phyloP scores from a whole-genome alignment of 2,329 filamentous ascomycete species.

The Ceratocystis smalleyi region DNA sequence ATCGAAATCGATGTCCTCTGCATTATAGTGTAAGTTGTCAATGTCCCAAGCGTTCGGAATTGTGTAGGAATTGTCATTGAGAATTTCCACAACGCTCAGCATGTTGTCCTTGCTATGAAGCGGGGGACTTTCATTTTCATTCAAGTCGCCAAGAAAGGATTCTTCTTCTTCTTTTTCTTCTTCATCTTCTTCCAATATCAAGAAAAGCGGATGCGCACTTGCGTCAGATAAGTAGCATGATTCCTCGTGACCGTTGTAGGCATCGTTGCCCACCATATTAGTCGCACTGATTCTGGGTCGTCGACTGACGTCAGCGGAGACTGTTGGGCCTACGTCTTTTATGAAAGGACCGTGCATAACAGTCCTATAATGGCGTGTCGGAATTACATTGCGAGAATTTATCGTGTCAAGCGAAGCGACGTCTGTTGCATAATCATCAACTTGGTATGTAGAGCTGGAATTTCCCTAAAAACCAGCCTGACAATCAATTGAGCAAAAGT shows the following conservation, averaged over 20 bases:
- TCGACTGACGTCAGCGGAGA: not conserved
- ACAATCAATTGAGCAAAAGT: not conserved
- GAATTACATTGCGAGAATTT: not conserved
- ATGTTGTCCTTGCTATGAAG: constrained; percentile 29
- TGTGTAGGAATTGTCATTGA: constrained; percentile 40
- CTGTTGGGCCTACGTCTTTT: not conserved
- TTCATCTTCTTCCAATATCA: constrained; percentile 4
- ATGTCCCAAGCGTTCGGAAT: constrained; percentile 58
- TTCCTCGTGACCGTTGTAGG: not conserved
- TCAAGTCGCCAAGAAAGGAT: not conserved
- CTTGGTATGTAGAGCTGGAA: not conserved
- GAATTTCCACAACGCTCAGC: not conserved
- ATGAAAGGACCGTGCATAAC: not conserved
- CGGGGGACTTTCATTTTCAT: constrained; percentile 24
- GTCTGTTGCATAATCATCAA: not conserved
- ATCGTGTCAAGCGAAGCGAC: not conserved
- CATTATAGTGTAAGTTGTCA: constrained; percentile 68
- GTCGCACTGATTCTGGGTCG: not conserved
- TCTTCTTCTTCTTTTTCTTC: not conserved
- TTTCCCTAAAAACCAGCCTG: not conserved
- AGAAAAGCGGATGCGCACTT: constrained; percentile 10
- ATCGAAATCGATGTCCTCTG: constrained; percentile 99
- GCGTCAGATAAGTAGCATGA: constrained; percentile 2
- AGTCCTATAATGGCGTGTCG: not conserved
- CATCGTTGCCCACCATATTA: not conserved